A percentile compares a stretch with the other conserved stretches of the same genome.
Conservation (phyloP, 1,284 basidiomycete species). For the Cutaneotrichosporon spelunceum region DNA sequence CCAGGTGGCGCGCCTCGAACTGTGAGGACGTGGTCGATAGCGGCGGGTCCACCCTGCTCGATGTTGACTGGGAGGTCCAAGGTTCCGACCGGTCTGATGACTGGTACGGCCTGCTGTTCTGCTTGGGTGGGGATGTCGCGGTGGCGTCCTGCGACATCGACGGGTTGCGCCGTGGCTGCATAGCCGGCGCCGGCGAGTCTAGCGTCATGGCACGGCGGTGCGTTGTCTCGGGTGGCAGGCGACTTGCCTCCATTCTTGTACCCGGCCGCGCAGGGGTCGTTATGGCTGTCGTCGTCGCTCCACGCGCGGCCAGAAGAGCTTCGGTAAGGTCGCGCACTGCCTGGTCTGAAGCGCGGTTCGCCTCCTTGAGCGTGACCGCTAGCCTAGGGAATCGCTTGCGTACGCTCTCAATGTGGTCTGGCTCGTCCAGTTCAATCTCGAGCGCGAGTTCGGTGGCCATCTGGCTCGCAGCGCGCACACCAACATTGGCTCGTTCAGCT, state of each 20-base stretch:
- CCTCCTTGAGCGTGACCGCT: slow-evolving; percentile 33
- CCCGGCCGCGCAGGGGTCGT: background rate
- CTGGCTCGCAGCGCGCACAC: slow-evolving; percentile 29
- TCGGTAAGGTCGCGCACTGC: slow-evolving; percentile 42
- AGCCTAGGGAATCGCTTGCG: slow-evolving; percentile 29
- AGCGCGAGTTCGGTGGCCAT: slow-evolving; percentile 31
- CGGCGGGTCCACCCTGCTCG: background rate
- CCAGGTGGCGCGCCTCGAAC: slow-evolving; percentile 14
- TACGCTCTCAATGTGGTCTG: slow-evolving; percentile 14
- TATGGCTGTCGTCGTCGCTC: background rate
- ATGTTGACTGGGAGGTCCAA: background rate
- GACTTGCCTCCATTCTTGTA: background rate
- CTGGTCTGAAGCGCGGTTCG: slow-evolving; percentile 36
- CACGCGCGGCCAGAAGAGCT: slow-evolving; percentile 29
- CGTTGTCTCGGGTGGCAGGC: background rate
- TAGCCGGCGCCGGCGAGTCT: slow-evolving; percentile 6
- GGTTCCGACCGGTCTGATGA: slow-evolving; percentile 7
- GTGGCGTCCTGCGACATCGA: background rate
- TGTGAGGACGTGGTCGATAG: slow-evolving; percentile 7
- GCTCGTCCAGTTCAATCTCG: slow-evolving; percentile 31
- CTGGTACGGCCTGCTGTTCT: slow-evolving; percentile 1
- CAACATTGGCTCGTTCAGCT: slow-evolving; percentile 34
- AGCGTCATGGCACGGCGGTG: slow-evolving; percentile 2
- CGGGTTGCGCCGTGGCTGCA: slow-evolving; percentile 5
- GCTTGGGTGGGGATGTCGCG: slow-evolving; percentile 5